These are phyloP conservation scores for Chalciporus sp. DNA, from an alignment of 1,284 basidiomycete genomes.

Conservation along the genomic window DNA sequence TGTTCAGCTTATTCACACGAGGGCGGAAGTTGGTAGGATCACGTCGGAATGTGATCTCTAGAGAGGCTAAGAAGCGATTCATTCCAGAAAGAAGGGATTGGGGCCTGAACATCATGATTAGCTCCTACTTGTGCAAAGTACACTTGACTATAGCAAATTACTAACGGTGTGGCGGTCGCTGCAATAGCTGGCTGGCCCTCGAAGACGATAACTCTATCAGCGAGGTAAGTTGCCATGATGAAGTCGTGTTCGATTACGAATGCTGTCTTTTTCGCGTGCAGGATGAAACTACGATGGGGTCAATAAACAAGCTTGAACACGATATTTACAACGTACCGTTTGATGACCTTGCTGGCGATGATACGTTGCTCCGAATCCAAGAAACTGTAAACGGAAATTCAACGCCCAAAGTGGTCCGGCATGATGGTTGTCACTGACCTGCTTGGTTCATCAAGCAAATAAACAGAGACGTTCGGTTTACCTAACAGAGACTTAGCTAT, in stretches of 20 bases:
- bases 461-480: slow-evolving; percentile 81
- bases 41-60: slow-evolving; percentile 95
- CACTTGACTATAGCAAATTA: slow-evolving; percentile 8
- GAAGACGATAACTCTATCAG: slow-evolving; percentile 96
- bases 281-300: slow-evolving; percentile 70
- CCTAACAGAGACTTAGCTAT: slow-evolving; percentile 40
- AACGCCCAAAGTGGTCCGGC: slow-evolving; percentile 5
- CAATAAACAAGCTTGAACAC: slow-evolving; percentile 2
- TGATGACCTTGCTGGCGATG: slow-evolving; percentile 95
- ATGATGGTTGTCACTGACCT: slow-evolving; percentile 40
- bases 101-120: slow-evolving; percentile 49
- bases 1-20: slow-evolving; percentile 92
- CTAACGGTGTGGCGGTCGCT: slow-evolving; percentile 86
- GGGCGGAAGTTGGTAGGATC: slow-evolving; percentile 95
- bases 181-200: slow-evolving; percentile 82
- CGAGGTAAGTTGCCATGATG: slow-evolving; percentile 96
- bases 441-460: slow-evolving; percentile 86
- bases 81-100: slow-evolving; percentile 85
- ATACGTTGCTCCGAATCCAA: slow-evolving; percentile 99
- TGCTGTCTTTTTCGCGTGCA: slow-evolving; percentile 94
- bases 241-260: slow-evolving; percentile 99
- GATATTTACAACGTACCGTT: slow-evolving; percentile 56
- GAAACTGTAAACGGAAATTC: slow-evolving; percentile 58
- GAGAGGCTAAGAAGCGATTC: slow-evolving; percentile 90
- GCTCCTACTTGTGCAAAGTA: neutral